A percentile compares a stretch with the other conserved stretches of the same genome.
Evolutionary conservation across 345 rosid genomes (phyloP).

Genomic region (Euphorbia lathyris): DNA sequence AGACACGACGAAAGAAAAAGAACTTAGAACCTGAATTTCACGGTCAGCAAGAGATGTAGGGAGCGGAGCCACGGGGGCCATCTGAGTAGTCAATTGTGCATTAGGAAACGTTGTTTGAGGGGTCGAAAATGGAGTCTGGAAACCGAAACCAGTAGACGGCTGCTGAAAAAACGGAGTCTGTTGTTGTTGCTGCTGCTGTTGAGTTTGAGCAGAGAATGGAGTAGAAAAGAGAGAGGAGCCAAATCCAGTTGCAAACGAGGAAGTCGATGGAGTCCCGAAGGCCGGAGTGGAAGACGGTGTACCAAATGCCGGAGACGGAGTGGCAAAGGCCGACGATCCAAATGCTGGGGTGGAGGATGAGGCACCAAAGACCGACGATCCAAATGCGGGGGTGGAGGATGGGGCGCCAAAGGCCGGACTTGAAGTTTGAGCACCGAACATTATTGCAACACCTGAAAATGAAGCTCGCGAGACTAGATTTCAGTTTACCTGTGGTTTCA

Average conservation of each 20-base stretch:
- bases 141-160: slow-evolving; percentile 48
- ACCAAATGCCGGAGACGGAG: slow-evolving; percentile 44
- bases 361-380: slow-evolving; percentile 57
- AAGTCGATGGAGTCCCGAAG: slow-evolving; percentile 47
- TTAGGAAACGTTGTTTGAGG: slow-evolving; percentile 42
- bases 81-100: slow-evolving; percentile 88
- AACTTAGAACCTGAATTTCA: slow-evolving; percentile 60
- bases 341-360: slow-evolving; percentile 38
- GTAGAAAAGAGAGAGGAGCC: slow-evolving; percentile 69
- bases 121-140: slow-evolving; percentile 40
- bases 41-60: slow-evolving; percentile 92
- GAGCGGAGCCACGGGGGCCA: slow-evolving; percentile 94
- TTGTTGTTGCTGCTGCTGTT: slow-evolving; percentile 33
- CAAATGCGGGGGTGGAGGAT: slow-evolving; percentile 40
- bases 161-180: slow-evolving; percentile 41
- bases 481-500: not conserved
- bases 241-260: slow-evolving; percentile 51
- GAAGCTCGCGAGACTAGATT: not conserved
- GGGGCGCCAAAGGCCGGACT: slow-evolving; percentile 48
- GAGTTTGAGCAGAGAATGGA: slow-evolving; percentile 70
- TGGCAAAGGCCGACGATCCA: too few relatives aligned
- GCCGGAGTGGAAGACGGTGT: slow-evolving; percentile 21
- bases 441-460: slow-evolving; percentile 14
- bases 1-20: not conserved
- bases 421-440: slow-evolving; percentile 44